These are phyloP conservation scores for Cyclotella baltica DNA, from an alignment of 108 stramenopile species.

Conservation along the genomic window DNA sequence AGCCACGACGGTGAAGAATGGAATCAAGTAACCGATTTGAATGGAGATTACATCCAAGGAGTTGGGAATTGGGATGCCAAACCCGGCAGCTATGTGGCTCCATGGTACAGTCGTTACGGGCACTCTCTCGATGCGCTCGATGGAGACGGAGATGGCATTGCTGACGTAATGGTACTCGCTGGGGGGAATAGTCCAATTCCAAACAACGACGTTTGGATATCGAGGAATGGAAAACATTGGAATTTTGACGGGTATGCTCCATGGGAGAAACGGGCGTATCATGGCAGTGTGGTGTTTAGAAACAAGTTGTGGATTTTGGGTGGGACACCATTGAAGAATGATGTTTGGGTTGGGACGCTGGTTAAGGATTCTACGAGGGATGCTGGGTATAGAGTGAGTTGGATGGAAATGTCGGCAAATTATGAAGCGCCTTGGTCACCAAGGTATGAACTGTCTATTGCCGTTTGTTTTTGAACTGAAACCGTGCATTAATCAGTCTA, in stretches of 20 bases:
- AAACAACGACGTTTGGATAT: slow-evolving; percentile 80
- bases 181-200: slow-evolving; percentile 76
- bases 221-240: slow-evolving; percentile 73
- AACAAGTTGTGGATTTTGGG: slow-evolving; percentile 67
- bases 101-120: slow-evolving; percentile 77
- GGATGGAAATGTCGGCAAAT: slow-evolving; percentile 21
- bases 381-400: slow-evolving; percentile 42
- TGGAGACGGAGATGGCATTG: slow-evolving; percentile 55
- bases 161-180: slow-evolving; percentile 70
- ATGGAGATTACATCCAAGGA: slow-evolving; percentile 49
- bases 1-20: slow-evolving; percentile 43
- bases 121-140: slow-evolving; percentile 75
- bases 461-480: not conserved
- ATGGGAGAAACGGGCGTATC: slow-evolving; percentile 77
- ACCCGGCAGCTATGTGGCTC: slow-evolving; percentile 57
- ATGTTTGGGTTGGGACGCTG: slow-evolving; percentile 69
- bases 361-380: slow-evolving; percentile 18
- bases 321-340: slow-evolving; percentile 78
- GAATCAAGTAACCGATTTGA: slow-evolving; percentile 49
- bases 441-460: slow-evolving; percentile 13
- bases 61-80: slow-evolving; percentile 60
- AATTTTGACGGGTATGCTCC: slow-evolving; percentile 70
- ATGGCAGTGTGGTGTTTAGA: slow-evolving; percentile 57
- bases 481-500: not conserved
- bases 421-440: slow-evolving; percentile 49